Conservation (phyloP, 192 early-diverging fungal species). For the Coemansia furcata region DNA sequence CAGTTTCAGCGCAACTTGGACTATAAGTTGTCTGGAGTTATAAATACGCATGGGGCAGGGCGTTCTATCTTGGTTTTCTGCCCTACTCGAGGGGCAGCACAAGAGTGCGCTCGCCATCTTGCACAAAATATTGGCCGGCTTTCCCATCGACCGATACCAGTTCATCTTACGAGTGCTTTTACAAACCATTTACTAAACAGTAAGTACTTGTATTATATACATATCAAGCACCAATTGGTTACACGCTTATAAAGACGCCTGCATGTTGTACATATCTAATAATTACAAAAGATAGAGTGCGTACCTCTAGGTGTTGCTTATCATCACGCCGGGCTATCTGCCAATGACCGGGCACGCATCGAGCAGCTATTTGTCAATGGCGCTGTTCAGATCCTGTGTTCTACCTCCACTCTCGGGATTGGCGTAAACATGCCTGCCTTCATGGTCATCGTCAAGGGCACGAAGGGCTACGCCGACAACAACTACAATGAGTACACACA, state of each 20-base stretch:
- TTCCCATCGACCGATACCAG: slow-evolving; percentile 5
- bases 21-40: slow-evolving; percentile 45
- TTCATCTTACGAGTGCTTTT: slow-evolving; percentile 15
- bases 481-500: slow-evolving; percentile 57
- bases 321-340: slow-evolving; percentile 65
- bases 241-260: neutral
- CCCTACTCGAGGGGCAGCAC: slow-evolving; percentile 45
- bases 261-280: neutral
- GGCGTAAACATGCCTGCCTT: slow-evolving; percentile 76
- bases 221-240: neutral
- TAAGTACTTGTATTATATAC: neutral
- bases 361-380: slow-evolving; percentile 59
- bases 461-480: slow-evolving; percentile 46
- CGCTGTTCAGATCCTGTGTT: slow-evolving; percentile 59
- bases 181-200: slow-evolving; percentile 38
- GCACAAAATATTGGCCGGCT: slow-evolving; percentile 19
- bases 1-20: slow-evolving; percentile 60
- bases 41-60: slow-evolving; percentile 35
- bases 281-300: slow-evolving; percentile 44
- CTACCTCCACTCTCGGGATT: slow-evolving; percentile 73
- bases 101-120: slow-evolving; percentile 35
- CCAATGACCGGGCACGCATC: slow-evolving; percentile 39
- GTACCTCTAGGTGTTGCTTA: slow-evolving; percentile 61
- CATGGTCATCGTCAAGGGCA: slow-evolving; percentile 71
- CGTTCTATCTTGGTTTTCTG: slow-evolving; percentile 44